A percentile compares a stretch with the other conserved stretches of the same genome.
Evolutionary conservation across 768 basidiomycete genomes (phyloP).

Genomic region (Boletellus emodensis): DNA sequence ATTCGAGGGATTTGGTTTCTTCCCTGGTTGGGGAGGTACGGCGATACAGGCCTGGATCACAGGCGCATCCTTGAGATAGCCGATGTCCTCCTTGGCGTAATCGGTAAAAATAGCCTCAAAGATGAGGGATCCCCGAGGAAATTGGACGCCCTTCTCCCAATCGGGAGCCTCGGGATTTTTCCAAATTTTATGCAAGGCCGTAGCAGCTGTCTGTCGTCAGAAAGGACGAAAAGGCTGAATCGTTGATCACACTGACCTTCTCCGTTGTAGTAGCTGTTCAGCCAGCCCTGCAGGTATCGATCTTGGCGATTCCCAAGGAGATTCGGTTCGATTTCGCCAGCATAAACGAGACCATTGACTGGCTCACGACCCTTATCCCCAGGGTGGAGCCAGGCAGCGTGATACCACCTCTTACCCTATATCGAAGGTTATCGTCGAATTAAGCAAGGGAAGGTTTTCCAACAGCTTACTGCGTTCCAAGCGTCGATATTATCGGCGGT

Average conservation of each 20-base stretch:
- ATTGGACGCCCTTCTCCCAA: neutral
- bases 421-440: too few relatives aligned
- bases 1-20: neutral
- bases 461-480: too few relatives aligned
- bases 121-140: neutral
- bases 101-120: neutral
- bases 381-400: constrained; percentile 1
- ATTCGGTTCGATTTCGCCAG: neutral
- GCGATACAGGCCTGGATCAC: neutral
- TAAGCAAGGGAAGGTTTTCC: too few relatives aligned
- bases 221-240: neutral
- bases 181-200: neutral
- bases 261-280: neutral
- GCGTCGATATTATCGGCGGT: too few relatives aligned
- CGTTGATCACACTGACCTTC: neutral
- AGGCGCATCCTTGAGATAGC: neutral
- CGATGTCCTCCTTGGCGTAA: neutral
- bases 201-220: neutral
- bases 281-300: neutral
- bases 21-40: neutral
- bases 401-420: neutral
- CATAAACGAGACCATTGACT: neutral
- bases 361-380: neutral
- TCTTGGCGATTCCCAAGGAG: neutral
- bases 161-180: neutral